Evolutionary conservation across 2,329 filamentous ascomycete genomes (phyloP), one percentile per base, ranked within the genome.

Genomic region (Fusarium napiforme): DNA sequence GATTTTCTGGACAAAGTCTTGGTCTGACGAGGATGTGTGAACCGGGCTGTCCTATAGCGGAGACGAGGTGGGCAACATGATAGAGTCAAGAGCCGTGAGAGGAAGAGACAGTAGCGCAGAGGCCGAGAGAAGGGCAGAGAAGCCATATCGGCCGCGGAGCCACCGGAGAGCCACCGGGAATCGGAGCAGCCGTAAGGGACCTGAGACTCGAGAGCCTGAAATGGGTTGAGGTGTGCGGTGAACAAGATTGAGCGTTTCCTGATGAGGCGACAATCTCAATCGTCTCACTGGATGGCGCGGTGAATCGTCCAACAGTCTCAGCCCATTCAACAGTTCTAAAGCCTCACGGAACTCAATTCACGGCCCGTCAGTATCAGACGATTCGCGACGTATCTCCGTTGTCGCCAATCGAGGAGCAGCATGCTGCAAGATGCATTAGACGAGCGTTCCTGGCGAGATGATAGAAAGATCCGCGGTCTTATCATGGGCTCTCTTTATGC

Each of bases 201-300:
- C 21, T 46, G 55, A 60, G 46, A 52, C 59, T 63, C 59, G 55
- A 43, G 37, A 43, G 40, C 55, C 46, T 64, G 52, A 67, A 63
- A 70, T 53, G 70, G 74, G 62, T 61, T 71, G 70, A 77, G 75
- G 75, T 75, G 75, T 77, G 66, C 75, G 75, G 75, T 77, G 75
- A 77, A 66, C 36, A 23, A 47, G 43, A 77, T 66, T 34, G 45
- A 47, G 40, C 55, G 59, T 59, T 43, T 65, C 59, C 49, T 39
- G 40, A 37, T 62, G 65, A 73, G 69, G 60, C 49, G 58, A 67
- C 23, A n/a, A 40, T 49, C 34, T 64, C 68, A 63, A 64, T 72
- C 59, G 59, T 62, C 56, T 74, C 71, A 74, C 68, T 55, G 52
- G 39, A 57, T 72, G 71, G 50, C 67, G 67, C 43, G 71, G 67